Conservation (phyloP, 2,329 filamentous ascomycete genomes). For the Pezicula neosporulosa region DNA sequence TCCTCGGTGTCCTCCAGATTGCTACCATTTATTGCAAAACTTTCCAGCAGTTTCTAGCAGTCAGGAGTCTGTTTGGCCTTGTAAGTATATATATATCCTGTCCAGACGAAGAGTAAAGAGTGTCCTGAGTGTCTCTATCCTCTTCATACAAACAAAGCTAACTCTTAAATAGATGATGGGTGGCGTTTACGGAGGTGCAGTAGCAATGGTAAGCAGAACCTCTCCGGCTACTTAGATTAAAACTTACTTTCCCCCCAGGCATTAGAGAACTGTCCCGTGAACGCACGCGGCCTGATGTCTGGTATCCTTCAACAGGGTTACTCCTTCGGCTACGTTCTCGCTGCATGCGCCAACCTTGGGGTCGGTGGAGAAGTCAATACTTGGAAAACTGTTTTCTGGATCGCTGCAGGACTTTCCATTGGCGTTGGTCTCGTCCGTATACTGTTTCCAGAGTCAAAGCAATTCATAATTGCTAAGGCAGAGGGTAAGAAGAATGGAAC, state of each 20-base stretch:
- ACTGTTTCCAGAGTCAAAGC: constrained; percentile 69
- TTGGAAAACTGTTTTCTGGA: constrained; percentile 53
- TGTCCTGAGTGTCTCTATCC: no score
- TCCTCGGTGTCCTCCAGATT: constrained; percentile 71
- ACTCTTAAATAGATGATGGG: constrained; percentile 51
- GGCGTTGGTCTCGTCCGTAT: constrained; percentile 65
- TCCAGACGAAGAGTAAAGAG: constrained; percentile 32
- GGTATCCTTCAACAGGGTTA: constrained; percentile 24
- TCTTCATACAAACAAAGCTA: no score
- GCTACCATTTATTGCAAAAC: constrained; percentile 19
- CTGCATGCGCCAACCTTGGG: constrained; percentile 60
- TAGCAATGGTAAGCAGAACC: constrained; percentile 44
- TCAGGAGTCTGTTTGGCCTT: constrained; percentile 70
- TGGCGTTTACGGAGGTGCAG: constrained; percentile 72
- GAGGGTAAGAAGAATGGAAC: constrained; percentile 59
- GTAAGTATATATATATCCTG: constrained; percentile 34
- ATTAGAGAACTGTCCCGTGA: constrained; percentile 50
- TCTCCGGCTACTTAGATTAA: neutral
- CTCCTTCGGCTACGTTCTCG: constrained; percentile 22
- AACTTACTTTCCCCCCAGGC: constrained; percentile 38
- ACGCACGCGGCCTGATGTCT: constrained; percentile 23
- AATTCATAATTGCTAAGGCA: constrained; percentile 69
- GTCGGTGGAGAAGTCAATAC: constrained; percentile 60
- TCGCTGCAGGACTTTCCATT: constrained; percentile 62
- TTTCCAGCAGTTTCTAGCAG: constrained; percentile 57